These are phyloP conservation scores for Globisporangium uncinulatum DNA, from an alignment of 352 stramenopile genomes.

Conservation along the genomic window DNA sequence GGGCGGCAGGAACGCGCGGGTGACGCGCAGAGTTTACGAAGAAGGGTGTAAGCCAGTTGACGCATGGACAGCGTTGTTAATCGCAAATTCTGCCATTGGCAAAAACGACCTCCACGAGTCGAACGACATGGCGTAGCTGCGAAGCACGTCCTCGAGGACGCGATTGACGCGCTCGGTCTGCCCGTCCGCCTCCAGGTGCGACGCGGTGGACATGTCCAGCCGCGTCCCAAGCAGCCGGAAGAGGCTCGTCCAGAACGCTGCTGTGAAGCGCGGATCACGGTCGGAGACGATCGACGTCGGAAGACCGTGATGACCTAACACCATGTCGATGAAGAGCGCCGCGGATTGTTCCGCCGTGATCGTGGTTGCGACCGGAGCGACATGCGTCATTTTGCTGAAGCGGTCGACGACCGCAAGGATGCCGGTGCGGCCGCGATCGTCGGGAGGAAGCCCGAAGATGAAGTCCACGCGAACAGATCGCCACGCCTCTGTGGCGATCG, in stretches of 20 bases:
- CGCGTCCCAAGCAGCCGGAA: background rate
- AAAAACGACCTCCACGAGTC: conserved; percentile 14
- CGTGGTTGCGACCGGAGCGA: background rate
- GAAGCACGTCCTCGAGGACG: conserved; percentile 5
- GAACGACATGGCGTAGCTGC: conserved; percentile 5
- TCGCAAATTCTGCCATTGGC: conserved; percentile 16
- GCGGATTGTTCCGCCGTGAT: conserved; percentile 16
- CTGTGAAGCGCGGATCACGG: conserved; percentile 9
- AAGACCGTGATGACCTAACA: conserved; percentile 18
- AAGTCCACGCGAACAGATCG: conserved; percentile 4
- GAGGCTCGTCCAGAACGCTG: background rate
- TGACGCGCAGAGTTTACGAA: background rate
- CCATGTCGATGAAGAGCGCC: conserved; percentile 19
- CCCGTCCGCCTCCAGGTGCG: conserved; percentile 10
- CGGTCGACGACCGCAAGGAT: conserved; percentile 24
- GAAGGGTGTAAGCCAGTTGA: conserved; percentile 21
- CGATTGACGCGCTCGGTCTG: conserved; percentile 12
- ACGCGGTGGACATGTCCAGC: conserved; percentile 7
- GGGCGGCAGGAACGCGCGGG: background rate
- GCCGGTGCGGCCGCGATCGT: conserved; percentile 7
- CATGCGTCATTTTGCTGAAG: conserved; percentile 26
- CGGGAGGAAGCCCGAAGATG: conserved; percentile 1
- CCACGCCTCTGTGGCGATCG: background rate
- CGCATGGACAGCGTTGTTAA: conserved; percentile 20
- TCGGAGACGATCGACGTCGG: conserved; percentile 14